Base-by-base conservation (phyloP, 345 rosid genomes). In the Abelmoschus esculentus region DNA sequence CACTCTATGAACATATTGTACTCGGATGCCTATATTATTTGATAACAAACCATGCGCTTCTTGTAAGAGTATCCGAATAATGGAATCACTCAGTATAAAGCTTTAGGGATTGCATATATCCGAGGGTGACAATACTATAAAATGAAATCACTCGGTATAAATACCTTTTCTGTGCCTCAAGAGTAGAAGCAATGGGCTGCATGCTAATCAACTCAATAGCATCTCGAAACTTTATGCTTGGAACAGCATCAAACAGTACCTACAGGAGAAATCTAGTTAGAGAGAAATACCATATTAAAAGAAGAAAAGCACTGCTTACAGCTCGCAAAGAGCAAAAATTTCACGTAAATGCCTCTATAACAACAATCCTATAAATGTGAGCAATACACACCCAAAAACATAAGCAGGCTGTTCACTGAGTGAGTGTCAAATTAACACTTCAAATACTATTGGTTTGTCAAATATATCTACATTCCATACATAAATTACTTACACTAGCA, bases 171-270 rank as follows among this genome's bases (percentile, higher is more conserved):
- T 90, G 85, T 66, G 91, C 90, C 70, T 81, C 91, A 50, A 78
- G 26, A 67, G 85, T 83, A 74, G 97, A 93, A 80, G 89, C 86
- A 78, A 83, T 86, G 72, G 98, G 98, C 78, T 91, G 97, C 95
- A 91, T 85, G 77, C 87, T 89, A 65, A 93, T 85, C 72, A 91
- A 83, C 80, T 92, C 88, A 75, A 93, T 83, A 62, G 98, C 98
- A 81, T 93, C 96, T 78, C 76, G 84, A 78, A 83, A 93, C 70
- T 82, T 89, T 81, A 93, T 82, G 76, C 82, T 85, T 40, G 98
- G 96, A 78, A 93, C 98, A 69, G 91, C 90, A 73, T 93, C 98
- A 85, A 93, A 93, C 70, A 93, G 73, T 46, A 93, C 98, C 98
- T 93, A 63, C 75, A 77, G 55, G 65, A 55, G 74, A 40, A 42